Evolutionary conservation across 2,329 filamentous ascomycete genomes (phyloP).

Genomic region (Alternaria sp.): DNA sequence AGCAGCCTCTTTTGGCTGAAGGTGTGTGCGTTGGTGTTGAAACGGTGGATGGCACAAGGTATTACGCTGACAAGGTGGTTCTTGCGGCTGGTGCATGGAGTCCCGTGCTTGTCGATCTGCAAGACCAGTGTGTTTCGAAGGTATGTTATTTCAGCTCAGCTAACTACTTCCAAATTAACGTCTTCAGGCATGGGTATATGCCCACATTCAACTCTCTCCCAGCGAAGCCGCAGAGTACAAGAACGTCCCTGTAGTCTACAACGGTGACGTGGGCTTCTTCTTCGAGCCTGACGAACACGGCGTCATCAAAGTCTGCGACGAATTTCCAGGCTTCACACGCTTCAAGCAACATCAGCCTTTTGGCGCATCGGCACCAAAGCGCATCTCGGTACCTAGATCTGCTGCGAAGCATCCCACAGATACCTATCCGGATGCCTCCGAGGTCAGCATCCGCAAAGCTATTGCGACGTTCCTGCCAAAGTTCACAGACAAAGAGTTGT

Average conservation of each 20-base stretch:
- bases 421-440: slow-evolving; percentile 53
- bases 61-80: slow-evolving; percentile 54
- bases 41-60: slow-evolving; percentile 51
- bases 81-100: slow-evolving; percentile 50
- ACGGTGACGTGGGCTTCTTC: slow-evolving; percentile 57
- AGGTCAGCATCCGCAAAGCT: slow-evolving; percentile 46
- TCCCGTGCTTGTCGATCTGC: slow-evolving; percentile 33
- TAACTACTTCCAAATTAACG: background rate
- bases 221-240: slow-evolving; percentile 58
- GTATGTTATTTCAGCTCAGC: slow-evolving; percentile 44
- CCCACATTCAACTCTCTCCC: slow-evolving; percentile 58
- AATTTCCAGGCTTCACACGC: slow-evolving; percentile 59
- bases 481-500: slow-evolving; percentile 49
- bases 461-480: slow-evolving; percentile 52
- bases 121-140: slow-evolving; percentile 56
- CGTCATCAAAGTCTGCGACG: slow-evolving; percentile 62
- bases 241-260: slow-evolving; percentile 62
- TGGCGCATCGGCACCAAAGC: slow-evolving; percentile 54
- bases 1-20: slow-evolving; percentile 48
- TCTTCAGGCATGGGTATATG: slow-evolving; percentile 58
- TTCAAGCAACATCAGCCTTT: slow-evolving; percentile 51
- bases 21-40: slow-evolving; percentile 52
- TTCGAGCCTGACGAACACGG: slow-evolving; percentile 56
- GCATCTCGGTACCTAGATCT: slow-evolving; percentile 59
- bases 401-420: slow-evolving; percentile 55